These are phyloP conservation scores for Babesia ovis DNA, from an alignment of 169 alveolate species.

Conservation along the genomic window DNA sequence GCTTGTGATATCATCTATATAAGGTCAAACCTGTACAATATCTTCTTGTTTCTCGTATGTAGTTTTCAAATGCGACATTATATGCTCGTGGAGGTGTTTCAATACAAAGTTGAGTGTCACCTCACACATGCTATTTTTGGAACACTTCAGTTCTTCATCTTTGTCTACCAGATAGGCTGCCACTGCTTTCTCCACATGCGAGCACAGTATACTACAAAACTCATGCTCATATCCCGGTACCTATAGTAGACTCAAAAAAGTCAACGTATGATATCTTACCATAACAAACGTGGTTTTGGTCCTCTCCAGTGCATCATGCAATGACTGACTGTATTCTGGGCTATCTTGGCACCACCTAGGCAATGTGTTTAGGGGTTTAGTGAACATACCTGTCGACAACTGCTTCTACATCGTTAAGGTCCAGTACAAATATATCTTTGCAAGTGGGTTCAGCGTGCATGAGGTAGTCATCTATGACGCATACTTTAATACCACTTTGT, in stretches of 20 bases:
- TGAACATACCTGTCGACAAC: background rate
- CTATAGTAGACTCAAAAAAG: constrained; percentile 1
- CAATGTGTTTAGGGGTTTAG: too few relatives aligned
- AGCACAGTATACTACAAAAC: constrained; percentile 40
- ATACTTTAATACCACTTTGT: constrained; percentile 7
- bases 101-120: constrained; percentile 49
- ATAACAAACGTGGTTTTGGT: constrained; percentile 49
- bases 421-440: constrained; percentile 24
- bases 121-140: constrained; percentile 31
- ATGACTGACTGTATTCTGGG: constrained; percentile 16
- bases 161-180: constrained; percentile 8
- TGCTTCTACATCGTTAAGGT: constrained; percentile 10
- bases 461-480: constrained; percentile 26
- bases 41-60: constrained; percentile 49
- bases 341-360: constrained; percentile 59
- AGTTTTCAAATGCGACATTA: constrained; percentile 15
- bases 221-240: constrained; percentile 66
- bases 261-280: constrained; percentile 18
- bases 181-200: constrained; percentile 46
- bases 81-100: constrained; percentile 6
- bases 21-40: constrained; percentile 22
- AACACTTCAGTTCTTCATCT: constrained; percentile 32
- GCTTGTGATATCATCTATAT: too few relatives aligned
- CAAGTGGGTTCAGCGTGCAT: constrained; percentile 23
- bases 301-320: constrained; percentile 19